These are phyloP conservation scores for Penicillium argentinense DNA, from an alignment of 495 filamentous ascomycete genomes.

Conservation along the genomic window DNA sequence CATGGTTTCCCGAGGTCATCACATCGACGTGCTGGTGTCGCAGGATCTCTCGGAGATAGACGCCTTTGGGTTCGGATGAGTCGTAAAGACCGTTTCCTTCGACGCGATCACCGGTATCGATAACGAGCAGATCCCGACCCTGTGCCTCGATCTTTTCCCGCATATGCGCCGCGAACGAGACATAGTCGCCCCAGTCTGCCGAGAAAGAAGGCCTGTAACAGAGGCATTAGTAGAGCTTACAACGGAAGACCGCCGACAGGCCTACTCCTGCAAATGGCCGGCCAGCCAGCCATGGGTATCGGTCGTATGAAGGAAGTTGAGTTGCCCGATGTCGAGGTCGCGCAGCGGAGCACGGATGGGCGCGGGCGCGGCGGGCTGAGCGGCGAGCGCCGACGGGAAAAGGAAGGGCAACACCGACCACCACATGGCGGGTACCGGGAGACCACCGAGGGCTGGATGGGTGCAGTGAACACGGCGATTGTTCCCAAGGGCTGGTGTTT, in stretches of 20 bases:
- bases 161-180: constrained; percentile 87
- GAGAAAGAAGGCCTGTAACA: constrained; percentile 73
- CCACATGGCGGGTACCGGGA: constrained; percentile 9
- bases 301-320: constrained; percentile 94
- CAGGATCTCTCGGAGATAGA: constrained; percentile 84
- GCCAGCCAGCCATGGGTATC: constrained; percentile 96
- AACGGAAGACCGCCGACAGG: constrained; percentile 5
- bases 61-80: constrained; percentile 79
- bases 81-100: constrained; percentile 98
- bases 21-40: constrained; percentile 80
- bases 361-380: constrained; percentile 76
- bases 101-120: constrained; percentile 92
- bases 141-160: constrained; percentile 71
- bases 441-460: not conserved
- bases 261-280: constrained; percentile 87
- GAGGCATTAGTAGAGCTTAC: constrained; percentile 24
- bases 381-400: constrained; percentile 42
- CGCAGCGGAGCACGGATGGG: constrained; percentile 83
- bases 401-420: constrained; percentile 25
- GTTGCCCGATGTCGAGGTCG: constrained; percentile 80
- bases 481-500: too few relatives aligned
- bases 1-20: constrained; percentile 90
- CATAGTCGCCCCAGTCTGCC: constrained; percentile 96
- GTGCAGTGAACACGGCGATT: too few relatives aligned
- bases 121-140: constrained; percentile 78